A percentile compares a stretch with the other conserved stretches of the same genome.
Evolutionary conservation across 2,329 filamentous ascomycete genomes (phyloP).

Genomic region (Aspergillus intermedius): DNA sequence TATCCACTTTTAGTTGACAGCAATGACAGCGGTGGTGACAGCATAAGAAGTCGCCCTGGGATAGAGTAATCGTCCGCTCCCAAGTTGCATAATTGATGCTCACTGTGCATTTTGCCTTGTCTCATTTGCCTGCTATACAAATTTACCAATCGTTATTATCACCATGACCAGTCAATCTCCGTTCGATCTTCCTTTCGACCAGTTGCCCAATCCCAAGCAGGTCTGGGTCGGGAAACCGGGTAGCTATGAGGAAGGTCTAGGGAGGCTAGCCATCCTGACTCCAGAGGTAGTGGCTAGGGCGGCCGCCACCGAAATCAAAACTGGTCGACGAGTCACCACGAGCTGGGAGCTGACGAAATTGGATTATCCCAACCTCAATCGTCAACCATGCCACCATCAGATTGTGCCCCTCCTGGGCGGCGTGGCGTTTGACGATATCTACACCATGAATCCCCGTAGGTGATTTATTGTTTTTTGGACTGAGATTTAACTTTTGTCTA

Average conservation of each 20-base stretch:
- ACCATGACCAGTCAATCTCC: conserved; percentile 4
- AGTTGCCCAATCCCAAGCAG: conserved; percentile 43
- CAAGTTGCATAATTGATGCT: neutral
- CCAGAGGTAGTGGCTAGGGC: conserved; percentile 46
- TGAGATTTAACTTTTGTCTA: neutral
- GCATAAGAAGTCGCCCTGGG: neutral
- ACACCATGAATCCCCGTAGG: conserved; percentile 45
- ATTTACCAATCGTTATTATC: neutral
- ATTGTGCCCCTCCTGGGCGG: conserved; percentile 46
- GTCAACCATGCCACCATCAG: conserved; percentile 46
- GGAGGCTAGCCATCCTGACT: conserved; percentile 47
- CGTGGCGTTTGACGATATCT: conserved; percentile 46
- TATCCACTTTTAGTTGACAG: neutral
- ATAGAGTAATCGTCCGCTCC: neutral
- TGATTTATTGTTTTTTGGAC: neutral
- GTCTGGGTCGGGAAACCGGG: conserved; percentile 44
- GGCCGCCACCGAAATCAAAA: conserved; percentile 46
- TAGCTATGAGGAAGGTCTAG: conserved; percentile 48
- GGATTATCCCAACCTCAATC: conserved; percentile 49
- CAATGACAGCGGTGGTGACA: neutral
- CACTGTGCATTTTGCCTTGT: neutral
- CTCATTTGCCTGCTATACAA: neutral
- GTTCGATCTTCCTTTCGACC: conserved; percentile 35
- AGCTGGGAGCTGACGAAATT: conserved; percentile 53
- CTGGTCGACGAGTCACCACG: conserved; percentile 47